Conservation (phyloP, 192 early-diverging fungal genomes). For the Backusella australiensis region DNA sequence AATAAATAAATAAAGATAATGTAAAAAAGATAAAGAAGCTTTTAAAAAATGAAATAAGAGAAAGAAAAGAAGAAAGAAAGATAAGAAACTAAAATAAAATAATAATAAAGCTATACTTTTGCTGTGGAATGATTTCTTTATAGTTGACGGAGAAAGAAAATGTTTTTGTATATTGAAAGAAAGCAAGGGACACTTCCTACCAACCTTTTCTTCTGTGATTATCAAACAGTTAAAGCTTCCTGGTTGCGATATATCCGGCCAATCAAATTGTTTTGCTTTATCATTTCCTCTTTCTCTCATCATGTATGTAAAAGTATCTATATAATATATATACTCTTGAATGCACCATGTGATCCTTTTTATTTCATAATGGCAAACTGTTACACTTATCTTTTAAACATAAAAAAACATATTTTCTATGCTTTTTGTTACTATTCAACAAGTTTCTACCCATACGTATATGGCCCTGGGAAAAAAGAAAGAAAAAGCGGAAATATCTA, state of each 20-base stretch:
- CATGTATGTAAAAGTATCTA: no score
- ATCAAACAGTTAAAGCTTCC: background rate
- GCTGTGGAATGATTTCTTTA: constrained; percentile 1
- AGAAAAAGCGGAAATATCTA: background rate
- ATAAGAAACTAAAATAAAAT: background rate
- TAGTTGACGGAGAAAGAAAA: background rate
- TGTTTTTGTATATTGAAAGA: background rate
- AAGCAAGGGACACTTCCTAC: background rate
- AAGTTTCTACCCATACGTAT: no score
- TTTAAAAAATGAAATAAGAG: background rate
- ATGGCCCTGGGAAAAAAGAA: background rate
- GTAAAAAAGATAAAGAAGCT: background rate
- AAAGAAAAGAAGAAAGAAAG: background rate
- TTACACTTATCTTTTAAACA: no score
- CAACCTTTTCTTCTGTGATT: background rate
- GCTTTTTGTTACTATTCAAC: no score
- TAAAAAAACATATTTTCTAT: no score
- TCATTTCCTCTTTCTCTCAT: background rate
- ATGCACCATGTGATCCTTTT: background rate
- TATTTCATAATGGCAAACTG: background rate
- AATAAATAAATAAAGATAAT: background rate
- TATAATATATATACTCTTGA: background rate
- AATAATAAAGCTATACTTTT: background rate
- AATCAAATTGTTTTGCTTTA: background rate
- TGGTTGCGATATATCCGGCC: background rate